Percentiles rank a stretch among this genome's conserved stretches.
Evolutionary conservation across 305 asterid genomes (phyloP).

Genomic region (Solanum hybrid): DNA sequence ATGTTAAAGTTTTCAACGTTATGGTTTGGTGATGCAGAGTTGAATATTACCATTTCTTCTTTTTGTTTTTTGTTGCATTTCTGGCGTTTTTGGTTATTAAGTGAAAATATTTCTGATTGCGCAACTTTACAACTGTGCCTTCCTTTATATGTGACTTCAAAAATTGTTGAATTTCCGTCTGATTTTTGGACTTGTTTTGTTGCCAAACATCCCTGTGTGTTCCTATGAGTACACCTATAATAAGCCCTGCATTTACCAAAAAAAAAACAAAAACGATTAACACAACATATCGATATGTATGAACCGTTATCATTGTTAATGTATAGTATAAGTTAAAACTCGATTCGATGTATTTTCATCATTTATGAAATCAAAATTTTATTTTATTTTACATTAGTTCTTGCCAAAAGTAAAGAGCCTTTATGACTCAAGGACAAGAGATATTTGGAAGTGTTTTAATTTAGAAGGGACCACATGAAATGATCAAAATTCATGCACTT

Average conservation of each 20-base stretch:
- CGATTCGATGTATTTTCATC: neutral
- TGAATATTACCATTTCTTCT: neutral
- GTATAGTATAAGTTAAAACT: neutral
- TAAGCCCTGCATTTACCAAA: conserved; percentile 44
- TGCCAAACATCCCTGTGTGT: conserved; percentile 69
- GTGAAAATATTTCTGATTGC: neutral
- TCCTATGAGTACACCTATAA: conserved; percentile 71
- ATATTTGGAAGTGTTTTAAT: neutral
- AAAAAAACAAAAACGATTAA: neutral
- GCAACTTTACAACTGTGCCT: conserved; percentile 45
- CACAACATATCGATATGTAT: neutral
- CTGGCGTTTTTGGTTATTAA: neutral
- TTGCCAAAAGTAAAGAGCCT: neutral
- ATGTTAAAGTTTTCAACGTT: neutral
- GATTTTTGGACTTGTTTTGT: conserved; percentile 70
- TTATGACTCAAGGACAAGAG: neutral
- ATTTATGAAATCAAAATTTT: neutral
- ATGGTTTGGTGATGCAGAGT: neutral
- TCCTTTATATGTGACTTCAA: conserved; percentile 59
- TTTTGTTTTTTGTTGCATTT: neutral
- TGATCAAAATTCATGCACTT: neutral
- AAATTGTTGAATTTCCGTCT: conserved; percentile 39
- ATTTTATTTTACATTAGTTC: neutral
- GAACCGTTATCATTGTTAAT: neutral
- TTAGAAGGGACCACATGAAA: neutral